These are phyloP conservation scores for Arthrobotrys pseudoclavata DNA, from an alignment of 2,329 filamentous ascomycete genomes.

Conservation along the genomic window DNA sequence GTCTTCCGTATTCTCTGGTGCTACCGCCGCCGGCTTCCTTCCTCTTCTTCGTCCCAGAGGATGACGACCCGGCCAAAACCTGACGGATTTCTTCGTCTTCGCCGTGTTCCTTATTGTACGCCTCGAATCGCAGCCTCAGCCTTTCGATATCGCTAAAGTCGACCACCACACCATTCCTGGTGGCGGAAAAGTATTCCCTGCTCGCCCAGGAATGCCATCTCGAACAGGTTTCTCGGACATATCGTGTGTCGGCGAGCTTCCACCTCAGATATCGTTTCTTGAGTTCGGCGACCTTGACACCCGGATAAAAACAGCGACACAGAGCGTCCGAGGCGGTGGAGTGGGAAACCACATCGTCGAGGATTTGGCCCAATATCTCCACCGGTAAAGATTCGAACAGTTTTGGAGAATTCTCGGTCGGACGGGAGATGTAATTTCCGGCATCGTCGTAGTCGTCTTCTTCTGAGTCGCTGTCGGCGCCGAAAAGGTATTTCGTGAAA, in stretches of 20 bases:
- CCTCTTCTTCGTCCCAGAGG: slow-evolving; percentile 5
- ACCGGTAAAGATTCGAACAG: slow-evolving; percentile 42
- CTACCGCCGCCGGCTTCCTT: background rate
- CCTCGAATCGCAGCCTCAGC: slow-evolving; percentile 41
- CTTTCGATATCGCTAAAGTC: slow-evolving; percentile 57
- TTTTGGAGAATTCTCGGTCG: slow-evolving; percentile 50
- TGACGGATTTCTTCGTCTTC: slow-evolving; percentile 39
- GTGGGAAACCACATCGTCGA: slow-evolving; percentile 48
- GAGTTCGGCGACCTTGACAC: slow-evolving; percentile 53
- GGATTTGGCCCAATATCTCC: slow-evolving; percentile 54
- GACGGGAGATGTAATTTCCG: slow-evolving; percentile 55
- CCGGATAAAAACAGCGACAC: slow-evolving; percentile 56
- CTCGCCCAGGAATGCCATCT: slow-evolving; percentile 59
- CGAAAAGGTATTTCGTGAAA: slow-evolving; percentile 58
- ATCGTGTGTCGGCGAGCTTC: slow-evolving; percentile 48
- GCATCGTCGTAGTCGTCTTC: slow-evolving; percentile 58
- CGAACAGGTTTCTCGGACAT: slow-evolving; percentile 51
- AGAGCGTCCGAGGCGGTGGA: slow-evolving; percentile 52
- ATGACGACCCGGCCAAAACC: slow-evolving; percentile 9
- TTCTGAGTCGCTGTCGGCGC: slow-evolving; percentile 50
- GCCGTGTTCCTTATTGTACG: slow-evolving; percentile 52
- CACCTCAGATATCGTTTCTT: slow-evolving; percentile 52
- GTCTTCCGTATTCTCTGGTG: slow-evolving; percentile 1
- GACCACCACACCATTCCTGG: slow-evolving; percentile 44
- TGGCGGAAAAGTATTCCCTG: slow-evolving; percentile 57